Conservation (phyloP, 768 basidiomycete genomes). For the Tylopilus balloui region DNA sequence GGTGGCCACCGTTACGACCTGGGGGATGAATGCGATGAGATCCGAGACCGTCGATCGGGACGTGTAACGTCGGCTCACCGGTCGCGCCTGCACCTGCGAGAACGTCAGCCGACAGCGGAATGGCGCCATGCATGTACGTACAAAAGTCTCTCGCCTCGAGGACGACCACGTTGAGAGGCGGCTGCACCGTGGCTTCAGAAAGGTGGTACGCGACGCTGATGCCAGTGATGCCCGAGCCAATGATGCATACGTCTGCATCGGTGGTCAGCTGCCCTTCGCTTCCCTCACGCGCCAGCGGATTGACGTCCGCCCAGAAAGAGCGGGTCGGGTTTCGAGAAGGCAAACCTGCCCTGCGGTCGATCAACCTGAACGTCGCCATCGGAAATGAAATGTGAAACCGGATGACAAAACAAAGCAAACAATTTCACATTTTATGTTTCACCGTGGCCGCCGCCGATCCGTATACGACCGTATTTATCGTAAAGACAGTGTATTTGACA, state of each 20-base stretch:
- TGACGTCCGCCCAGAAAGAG: constrained; percentile 72
- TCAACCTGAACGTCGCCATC: constrained; percentile 11
- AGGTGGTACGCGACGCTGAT: constrained; percentile 73
- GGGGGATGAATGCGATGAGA: neutral
- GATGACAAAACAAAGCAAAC: too few species aligned
- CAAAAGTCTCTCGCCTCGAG: constrained; percentile 87
- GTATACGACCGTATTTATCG: too few species aligned
- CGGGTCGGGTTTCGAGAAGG: constrained; percentile 63
- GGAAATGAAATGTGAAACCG: too few species aligned
- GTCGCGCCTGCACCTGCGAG: constrained; percentile 68
- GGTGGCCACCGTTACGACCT: constrained; percentile 81
- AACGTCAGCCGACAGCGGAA: neutral
- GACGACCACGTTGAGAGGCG: constrained; percentile 50
- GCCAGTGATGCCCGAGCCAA: constrained; percentile 79
- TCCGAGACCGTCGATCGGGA: constrained; percentile 1
- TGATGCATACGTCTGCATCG: constrained; percentile 69
- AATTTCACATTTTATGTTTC: too few species aligned
- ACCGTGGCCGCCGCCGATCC: too few species aligned
- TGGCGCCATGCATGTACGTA: constrained; percentile 34
- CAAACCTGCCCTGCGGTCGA: constrained; percentile 23
- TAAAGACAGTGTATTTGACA: too few species aligned
- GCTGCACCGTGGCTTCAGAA: constrained; percentile 29
- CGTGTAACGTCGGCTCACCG: constrained; percentile 36
- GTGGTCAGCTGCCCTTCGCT: constrained; percentile 55
- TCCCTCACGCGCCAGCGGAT: constrained; percentile 64